Conservation (phyloP, 2,329 filamentous ascomycete genomes). For the Arachnomyces sp. region DNA sequence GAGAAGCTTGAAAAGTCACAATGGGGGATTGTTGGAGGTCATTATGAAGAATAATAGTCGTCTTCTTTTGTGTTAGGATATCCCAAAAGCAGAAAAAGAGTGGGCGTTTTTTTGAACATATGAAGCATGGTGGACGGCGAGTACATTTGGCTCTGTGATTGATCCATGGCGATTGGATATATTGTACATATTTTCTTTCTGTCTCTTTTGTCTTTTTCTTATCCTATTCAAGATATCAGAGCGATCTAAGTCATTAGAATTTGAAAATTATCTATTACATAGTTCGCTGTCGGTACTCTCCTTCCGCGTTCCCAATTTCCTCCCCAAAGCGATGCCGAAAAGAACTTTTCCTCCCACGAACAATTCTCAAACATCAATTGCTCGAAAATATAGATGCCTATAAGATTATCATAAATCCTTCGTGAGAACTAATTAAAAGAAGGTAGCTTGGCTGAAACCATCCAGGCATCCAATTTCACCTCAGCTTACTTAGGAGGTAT, state of each 20-base stretch:
- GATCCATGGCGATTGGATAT: constrained; percentile 6
- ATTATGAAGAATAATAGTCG: constrained; percentile 54
- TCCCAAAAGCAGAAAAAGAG: neutral
- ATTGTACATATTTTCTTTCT: too few species aligned
- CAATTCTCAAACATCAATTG: too few species aligned
- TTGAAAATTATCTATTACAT: constrained; percentile 6
- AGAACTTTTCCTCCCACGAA: too few species aligned
- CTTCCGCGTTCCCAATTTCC: constrained; percentile 1
- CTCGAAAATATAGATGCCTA: too few species aligned
- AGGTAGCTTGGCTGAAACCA: too few species aligned
- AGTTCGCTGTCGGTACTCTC: constrained; percentile 5
- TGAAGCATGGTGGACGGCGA: constrained; percentile 23
- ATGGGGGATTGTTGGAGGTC: constrained; percentile 52
- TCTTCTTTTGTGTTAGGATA: constrained; percentile 1
- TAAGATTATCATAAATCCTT: neutral
- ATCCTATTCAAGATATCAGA: constrained; percentile 15
- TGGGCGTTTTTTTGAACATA: constrained; percentile 10
- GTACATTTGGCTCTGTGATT: constrained; percentile 8
- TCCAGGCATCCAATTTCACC: neutral
- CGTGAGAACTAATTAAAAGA: too few species aligned
- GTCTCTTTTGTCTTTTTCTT: constrained; percentile 3
- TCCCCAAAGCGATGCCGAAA: too few species aligned
- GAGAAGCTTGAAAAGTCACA: constrained; percentile 62
- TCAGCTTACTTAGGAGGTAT: neutral
- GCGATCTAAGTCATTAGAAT: constrained; percentile 15